Evolutionary conservation across 2,329 filamentous ascomycete genomes (phyloP).

Genomic region (Epichloe scottii): DNA sequence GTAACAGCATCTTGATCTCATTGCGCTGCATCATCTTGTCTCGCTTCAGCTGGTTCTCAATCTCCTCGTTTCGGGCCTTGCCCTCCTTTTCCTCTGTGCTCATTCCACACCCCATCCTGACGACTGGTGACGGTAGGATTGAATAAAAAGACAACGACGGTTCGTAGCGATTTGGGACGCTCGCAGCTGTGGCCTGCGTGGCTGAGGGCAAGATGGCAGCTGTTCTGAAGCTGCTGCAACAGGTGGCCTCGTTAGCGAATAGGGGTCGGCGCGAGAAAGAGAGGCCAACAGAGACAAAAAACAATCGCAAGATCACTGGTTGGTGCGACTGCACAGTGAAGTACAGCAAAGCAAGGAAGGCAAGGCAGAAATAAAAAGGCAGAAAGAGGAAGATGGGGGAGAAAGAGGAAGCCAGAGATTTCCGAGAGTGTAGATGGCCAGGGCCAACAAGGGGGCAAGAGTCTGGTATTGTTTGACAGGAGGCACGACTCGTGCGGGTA

Average conservation of each 20-base stretch:
- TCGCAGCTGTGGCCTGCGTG: not conserved
- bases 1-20: constrained; percentile 98
- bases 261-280: not conserved
- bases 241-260: not conserved
- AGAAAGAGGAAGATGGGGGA: not conserved
- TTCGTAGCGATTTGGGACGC: not conserved
- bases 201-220: not conserved
- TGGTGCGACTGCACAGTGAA: not conserved
- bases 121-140: constrained; percentile 17
- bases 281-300: not conserved
- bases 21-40: constrained; percentile 99
- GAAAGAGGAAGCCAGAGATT: not conserved
- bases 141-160: not conserved
- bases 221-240: not conserved
- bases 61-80: constrained; percentile 99
- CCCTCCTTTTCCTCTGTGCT: constrained; percentile 99
- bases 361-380: not conserved
- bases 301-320: not conserved
- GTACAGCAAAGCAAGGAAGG: not conserved
- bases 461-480: constrained; percentile 1
- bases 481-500: constrained; percentile 7
- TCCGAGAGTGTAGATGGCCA: not conserved
- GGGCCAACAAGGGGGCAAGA: not conserved
- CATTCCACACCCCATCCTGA: constrained; percentile 98
- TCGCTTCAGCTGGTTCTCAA: constrained; percentile 97